Percentiles rank a stretch among this genome's conserved stretches.
These are phyloP conservation scores for Cladosporium sp. DNA, from an alignment of 2,329 filamentous ascomycete genomes.

Conservation along the genomic window DNA sequence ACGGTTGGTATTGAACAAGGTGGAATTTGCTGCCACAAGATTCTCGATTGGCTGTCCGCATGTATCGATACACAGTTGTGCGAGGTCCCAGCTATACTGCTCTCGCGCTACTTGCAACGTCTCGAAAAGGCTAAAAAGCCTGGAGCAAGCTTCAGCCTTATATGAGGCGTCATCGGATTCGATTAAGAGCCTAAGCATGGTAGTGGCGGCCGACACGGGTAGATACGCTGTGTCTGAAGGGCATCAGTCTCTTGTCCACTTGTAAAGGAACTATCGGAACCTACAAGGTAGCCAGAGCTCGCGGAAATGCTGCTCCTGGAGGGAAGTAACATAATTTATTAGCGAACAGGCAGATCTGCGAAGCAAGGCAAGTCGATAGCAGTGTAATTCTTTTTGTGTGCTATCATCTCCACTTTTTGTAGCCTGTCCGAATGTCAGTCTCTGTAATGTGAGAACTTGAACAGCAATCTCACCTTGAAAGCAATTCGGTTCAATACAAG, in stretches of 20 bases:
- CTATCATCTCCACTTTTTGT: neutral
- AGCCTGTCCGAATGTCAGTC: neutral
- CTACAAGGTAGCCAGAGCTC: slow-evolving; percentile 52
- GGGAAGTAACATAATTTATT: slow-evolving; percentile 50
- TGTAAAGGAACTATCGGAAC: neutral
- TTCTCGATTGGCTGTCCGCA: slow-evolving; percentile 40
- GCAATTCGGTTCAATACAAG: slow-evolving; percentile 41
- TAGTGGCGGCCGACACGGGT: slow-evolving; percentile 55
- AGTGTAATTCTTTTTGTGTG: slow-evolving; percentile 27
- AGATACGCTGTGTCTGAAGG: slow-evolving; percentile 51
- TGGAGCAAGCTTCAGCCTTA: slow-evolving; percentile 48
- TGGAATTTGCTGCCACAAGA: slow-evolving; percentile 30
- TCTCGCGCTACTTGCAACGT: neutral
- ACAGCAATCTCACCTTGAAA: neutral
- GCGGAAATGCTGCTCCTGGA: slow-evolving; percentile 49
- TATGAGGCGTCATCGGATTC: slow-evolving; percentile 51
- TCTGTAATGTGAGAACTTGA: neutral
- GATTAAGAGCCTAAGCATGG: slow-evolving; percentile 53
- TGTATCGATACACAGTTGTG: slow-evolving; percentile 54
- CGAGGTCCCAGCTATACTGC: slow-evolving; percentile 50
- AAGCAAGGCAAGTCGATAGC: slow-evolving; percentile 45
- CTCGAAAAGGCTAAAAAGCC: neutral
- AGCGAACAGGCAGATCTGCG: slow-evolving; percentile 52
- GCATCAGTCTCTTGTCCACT: neutral
- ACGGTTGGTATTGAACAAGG: neutral